Base-by-base conservation (phyloP, 2,329 filamentous ascomycete genomes). In the Metarhizium robertsii region DNA sequence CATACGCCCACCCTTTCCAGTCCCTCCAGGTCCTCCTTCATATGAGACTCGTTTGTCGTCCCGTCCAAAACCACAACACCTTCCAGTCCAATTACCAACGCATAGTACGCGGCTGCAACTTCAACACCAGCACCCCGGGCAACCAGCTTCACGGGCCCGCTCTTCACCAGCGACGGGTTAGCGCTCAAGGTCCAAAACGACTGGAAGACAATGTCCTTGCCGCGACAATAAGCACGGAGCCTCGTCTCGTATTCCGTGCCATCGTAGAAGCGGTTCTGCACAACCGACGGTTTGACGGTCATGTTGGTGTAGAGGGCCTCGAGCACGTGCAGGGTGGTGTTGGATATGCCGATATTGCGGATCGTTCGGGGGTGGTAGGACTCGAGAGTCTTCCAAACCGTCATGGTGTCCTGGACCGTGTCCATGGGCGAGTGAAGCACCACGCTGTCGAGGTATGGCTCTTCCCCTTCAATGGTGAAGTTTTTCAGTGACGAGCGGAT, bases 181-280 rank as follows among this genome's bases (percentile, higher is more conserved):
- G 72, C 77, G 2, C 71, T 75, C 56, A 82, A 61, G 0, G 77
- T 80, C 77, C 79, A 81, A 62, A 81, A 83, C 8, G 74, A 69
- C 67, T 83, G 79, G 62, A 79, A 81, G 14, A 70, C 62, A 55
- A 79, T 73, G 10, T 61, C 65, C 38, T 65, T 61, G 25, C 66
- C 61, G n/a, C 71, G 68, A 55, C 76, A 80, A 57, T 74, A 77
- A 0, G 72, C 69, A 25, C 88, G 79, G 16, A 92, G 68, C 0
- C 73, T 70, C 0, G 73, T 70, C 59, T 92, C 88, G 61, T 80
- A 87, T 2, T 67, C 64, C 0, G 82, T 86, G 2, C 72, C 69
- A 2, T 72, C 69, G 64, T 85, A 80, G 69, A 94, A 90, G 2
- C 87, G 79, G 64, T 94, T 92, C 71, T 94, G 89, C 5, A 92